phyloP scores from a whole-genome alignment of 768 basidiomycete species.

The Cyclocybe aegerita region DNA sequence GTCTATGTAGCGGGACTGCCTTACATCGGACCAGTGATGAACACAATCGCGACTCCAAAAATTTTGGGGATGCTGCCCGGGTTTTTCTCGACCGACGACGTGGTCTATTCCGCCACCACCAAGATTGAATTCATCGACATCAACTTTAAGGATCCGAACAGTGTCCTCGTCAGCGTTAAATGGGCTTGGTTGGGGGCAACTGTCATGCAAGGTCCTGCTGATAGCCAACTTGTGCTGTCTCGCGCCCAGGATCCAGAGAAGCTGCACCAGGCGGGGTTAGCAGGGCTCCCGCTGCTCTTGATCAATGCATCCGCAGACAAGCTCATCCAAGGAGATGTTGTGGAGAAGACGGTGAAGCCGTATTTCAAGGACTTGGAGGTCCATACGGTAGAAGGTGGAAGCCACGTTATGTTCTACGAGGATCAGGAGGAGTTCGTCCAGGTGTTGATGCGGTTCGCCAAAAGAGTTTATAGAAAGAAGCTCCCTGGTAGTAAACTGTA shows the following conservation, averaged over 20 bases:
- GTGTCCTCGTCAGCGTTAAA: conserved; percentile 22
- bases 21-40: conserved; percentile 19
- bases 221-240: conserved; percentile 16
- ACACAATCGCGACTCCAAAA: conserved; percentile 20
- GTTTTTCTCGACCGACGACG: conserved; percentile 21
- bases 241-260: conserved; percentile 26
- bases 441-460: conserved; percentile 3
- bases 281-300: conserved; percentile 26
- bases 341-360: conserved; percentile 23
- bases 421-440: conserved; percentile 24
- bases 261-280: conserved; percentile 23
- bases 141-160: conserved; percentile 23
- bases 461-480: neutral
- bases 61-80: conserved; percentile 18
- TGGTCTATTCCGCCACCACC: conserved; percentile 15
- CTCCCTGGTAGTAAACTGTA: neutral
- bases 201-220: conserved; percentile 16
- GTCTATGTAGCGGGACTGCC: conserved; percentile 28
- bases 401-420: conserved; percentile 33
- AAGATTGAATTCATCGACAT: conserved; percentile 24
- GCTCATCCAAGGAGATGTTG: conserved; percentile 23
- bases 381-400: conserved; percentile 25
- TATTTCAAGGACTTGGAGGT: conserved; percentile 32
- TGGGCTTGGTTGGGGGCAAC: conserved; percentile 23
- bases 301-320: conserved; percentile 24